A percentile compares a stretch with the other conserved stretches of the same genome.
Evolutionary conservation across 176 grass and related monocot genomes (phyloP).

Genomic region (Eragrostis curvula): DNA sequence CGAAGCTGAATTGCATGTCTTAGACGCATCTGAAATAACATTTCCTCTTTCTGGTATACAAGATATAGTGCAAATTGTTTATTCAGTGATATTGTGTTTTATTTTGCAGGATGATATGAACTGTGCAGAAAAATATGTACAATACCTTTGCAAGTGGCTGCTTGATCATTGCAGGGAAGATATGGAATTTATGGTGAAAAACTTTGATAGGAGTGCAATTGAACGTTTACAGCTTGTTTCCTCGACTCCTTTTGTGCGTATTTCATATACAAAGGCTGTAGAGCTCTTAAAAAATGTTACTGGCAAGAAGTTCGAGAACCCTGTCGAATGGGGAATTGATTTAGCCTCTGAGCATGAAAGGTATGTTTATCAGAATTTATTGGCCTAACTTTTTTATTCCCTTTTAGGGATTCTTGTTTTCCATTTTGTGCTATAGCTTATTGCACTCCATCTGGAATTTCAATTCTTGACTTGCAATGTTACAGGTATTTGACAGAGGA

Average conservation of each 20-base stretch:
- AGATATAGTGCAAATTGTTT: not conserved
- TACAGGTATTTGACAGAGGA: constrained; percentile 93
- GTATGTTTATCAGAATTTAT: constrained; percentile 33
- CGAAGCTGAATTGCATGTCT: not conserved
- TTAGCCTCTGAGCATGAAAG: constrained; percentile 98
- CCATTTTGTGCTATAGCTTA: not conserved
- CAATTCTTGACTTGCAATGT: not conserved
- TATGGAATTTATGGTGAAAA: constrained; percentile 97
- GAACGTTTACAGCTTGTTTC: constrained; percentile 86
- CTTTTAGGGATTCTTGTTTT: not conserved
- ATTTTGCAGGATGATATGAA: constrained; percentile 88
- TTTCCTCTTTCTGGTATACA: not conserved
- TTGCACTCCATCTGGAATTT: not conserved
- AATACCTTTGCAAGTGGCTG: constrained; percentile 95
- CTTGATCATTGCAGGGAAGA: constrained; percentile 79
- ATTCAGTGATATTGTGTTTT: not conserved
- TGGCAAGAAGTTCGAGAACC: constrained; percentile 78
- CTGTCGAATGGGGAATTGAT: constrained; percentile 98
- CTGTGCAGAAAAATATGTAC: constrained; percentile 84
- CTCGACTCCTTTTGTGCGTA: constrained; percentile 68
- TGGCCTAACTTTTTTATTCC: not conserved
- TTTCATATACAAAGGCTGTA: constrained; percentile 89
- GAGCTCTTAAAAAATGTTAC: constrained; percentile 76
- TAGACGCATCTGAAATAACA: not conserved
- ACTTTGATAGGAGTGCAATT: constrained; percentile 77